Conservation (phyloP, 129 eudicot genomes). For the Lonicera japonica region DNA sequence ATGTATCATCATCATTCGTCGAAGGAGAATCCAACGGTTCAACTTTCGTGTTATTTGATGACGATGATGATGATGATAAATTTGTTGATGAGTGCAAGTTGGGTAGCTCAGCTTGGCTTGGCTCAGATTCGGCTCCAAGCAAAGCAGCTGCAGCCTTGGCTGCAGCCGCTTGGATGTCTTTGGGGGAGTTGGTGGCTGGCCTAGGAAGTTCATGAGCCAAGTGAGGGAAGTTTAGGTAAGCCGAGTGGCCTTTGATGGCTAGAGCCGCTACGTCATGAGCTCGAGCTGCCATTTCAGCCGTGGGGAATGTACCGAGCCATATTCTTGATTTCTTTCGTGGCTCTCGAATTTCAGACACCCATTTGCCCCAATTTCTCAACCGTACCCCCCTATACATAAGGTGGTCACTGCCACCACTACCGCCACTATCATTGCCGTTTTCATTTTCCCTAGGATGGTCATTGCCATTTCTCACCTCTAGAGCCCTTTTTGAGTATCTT, state of each 20-base stretch:
- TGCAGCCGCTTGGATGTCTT: constrained; percentile 74
- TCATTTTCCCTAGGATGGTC: constrained; percentile 11
- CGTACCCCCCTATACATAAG: constrained; percentile 60
- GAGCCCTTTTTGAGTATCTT: constrained; percentile 25
- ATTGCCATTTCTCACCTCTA: constrained; percentile 20
- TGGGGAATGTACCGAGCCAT: constrained; percentile 74
- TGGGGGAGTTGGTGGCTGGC: constrained; percentile 54
- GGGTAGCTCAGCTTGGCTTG: constrained; percentile 14
- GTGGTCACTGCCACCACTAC: constrained; percentile 22
- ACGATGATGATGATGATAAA: constrained; percentile 29
- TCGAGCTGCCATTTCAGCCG: constrained; percentile 89
- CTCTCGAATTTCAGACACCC: constrained; percentile 84
- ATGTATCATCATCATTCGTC: constrained; percentile 44
- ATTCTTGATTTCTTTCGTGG: constrained; percentile 78
- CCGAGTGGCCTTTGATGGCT: constrained; percentile 67
- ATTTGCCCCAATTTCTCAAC: constrained; percentile 75
- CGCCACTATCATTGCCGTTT: neutral
- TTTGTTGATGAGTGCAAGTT: constrained; percentile 36
- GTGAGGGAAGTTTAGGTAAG: constrained; percentile 70
- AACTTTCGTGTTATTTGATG: constrained; percentile 10
- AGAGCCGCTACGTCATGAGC: constrained; percentile 84
- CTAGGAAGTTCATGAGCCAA: constrained; percentile 49
- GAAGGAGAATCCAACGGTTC: constrained; percentile 31
- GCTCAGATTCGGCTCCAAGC: constrained; percentile 15
- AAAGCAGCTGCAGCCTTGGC: constrained; percentile 57